Conservation (phyloP, 2,329 filamentous ascomycete genomes). For the Fusarium sp. region DNA sequence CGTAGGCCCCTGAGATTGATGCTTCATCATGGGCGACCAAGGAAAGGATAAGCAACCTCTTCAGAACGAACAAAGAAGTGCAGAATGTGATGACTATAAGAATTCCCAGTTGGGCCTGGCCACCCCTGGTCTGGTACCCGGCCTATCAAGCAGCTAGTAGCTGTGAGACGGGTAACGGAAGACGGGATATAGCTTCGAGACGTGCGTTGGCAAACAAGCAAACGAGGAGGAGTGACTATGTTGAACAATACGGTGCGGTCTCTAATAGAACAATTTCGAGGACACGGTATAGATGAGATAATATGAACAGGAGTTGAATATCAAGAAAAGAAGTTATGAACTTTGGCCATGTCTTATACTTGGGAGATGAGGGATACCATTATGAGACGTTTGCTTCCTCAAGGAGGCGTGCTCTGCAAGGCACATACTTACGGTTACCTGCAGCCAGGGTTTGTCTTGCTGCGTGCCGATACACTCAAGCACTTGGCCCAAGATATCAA, state of each 20-base stretch:
- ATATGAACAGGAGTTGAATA: background rate
- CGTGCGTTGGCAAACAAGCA: conserved; percentile 31
- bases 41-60: background rate
- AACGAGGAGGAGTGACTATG: conserved; percentile 13
- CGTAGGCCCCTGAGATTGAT: background rate
- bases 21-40: conserved; percentile 2
- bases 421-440: conserved; percentile 33
- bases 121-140: background rate
- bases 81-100: conserved; percentile 14
- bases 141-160: conserved; percentile 22
- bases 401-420: conserved; percentile 10
- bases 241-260: conserved; percentile 1
- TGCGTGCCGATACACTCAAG: conserved; percentile 19
- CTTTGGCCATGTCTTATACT: conserved; percentile 5
- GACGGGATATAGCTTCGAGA: conserved; percentile 35
- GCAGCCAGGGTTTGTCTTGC: conserved; percentile 38
- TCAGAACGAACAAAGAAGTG: conserved; percentile 5
- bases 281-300: background rate
- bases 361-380: background rate
- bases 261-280: conserved; percentile 4
- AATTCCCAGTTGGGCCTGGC: background rate
- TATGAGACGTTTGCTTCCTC: conserved; percentile 17
- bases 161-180: conserved; percentile 37
- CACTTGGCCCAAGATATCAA: conserved; percentile 5
- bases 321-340: background rate